Base-by-base conservation (phyloP, 176 grass and related monocot species). In the Melocanna baccifera region DNA sequence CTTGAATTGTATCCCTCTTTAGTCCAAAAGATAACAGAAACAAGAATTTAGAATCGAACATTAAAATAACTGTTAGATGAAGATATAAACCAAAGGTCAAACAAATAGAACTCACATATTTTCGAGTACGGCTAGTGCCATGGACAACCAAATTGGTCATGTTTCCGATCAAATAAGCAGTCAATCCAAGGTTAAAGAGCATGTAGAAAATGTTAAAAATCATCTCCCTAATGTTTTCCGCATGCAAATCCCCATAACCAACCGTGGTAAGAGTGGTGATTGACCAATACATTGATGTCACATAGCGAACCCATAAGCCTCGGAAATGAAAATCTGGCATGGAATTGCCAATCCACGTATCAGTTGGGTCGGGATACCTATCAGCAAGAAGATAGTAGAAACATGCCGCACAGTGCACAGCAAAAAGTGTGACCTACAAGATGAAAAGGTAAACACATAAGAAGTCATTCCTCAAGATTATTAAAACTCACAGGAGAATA, bases 111-210 rank as follows among this genome's bases (percentile, higher is more conserved):
- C 96, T 99, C 65, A 99, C 96, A 73, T 94, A 99, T 89, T 88
- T 92, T 87, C 97, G 87, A 69, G 97, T 99, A 82, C 93, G 91
- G 75, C 93, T 94, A 53, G 97, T 96, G 20, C 93, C 83, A 81
- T 99, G 97, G 55, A 99, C 97, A 42, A 99, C 97, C 69, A 99
- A 90, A 88, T 99, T 96, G 62, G 97, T 99, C 97, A 99, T 99
- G 78, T 99, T 99, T 67, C 97, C 97, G 12, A 99, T 99, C 84
- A 99, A 92, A 91, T 99, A 99, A 12, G 93, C 97, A 78, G 97
- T 99, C 77, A 96, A 83, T 62, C 97, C 97, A 86, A 99, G 93
- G 83, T 99, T 96, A 51, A 99, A 99, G 45, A 99, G 88, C 97
- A 99, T 99, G 88, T 99, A 99, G 39, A 96, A 92, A 70, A 89